Base-by-base conservation (phyloP, 306 rosid species). In the Vigna nakashimae region DNA sequence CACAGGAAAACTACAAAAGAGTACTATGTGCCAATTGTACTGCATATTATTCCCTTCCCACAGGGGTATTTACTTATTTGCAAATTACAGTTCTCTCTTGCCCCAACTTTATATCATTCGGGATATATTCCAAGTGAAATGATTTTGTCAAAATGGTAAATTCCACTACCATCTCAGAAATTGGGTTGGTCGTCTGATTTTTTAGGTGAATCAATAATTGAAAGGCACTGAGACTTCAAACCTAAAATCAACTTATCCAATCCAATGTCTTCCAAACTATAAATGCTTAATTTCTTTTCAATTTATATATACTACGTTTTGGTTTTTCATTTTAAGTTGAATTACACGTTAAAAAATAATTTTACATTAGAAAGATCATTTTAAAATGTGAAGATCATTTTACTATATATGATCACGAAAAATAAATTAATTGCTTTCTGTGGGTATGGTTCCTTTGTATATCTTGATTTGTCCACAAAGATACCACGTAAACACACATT, bases 61-160 rank as follows among this genome's bases (percentile, higher is more conserved):
- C 6, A 5, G 68, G 76, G 57, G 43, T 40, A 51, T 71, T 49
- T 36, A 59, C 16, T 50, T 70, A 5, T 70, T 60, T 60, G n/a
- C 16, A 70, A 59, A 70, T 60, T 79, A 79, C 82, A 15, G 15
- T 71, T 71, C 58, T 51, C 49, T 59, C 77, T 55, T 78, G 7
- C 53, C 71, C 53, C 7, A 69, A 34, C 49, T 77, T 66, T 43
- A 20, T 45, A 24, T 24, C 7, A 14, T 67, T 45, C 45, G 20
- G 73, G 73, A 45, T 67, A 67, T 67, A 45, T 45, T 67, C 51
- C 40, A 45, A 67, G 6, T 45, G 56, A 66, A 18, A 30, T 60
- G 18, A 18, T 66, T 66, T 24, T 68, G 57, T 45, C 57, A 24
- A 68, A 68, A 45, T 22, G 14, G 20, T 45, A 46, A 67, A 45